A percentile compares a stretch with the other conserved stretches of the same genome.
These are phyloP conservation scores for Copromyces sp. DNA, from an alignment of 495 filamentous ascomycete genomes.

Conservation along the genomic window DNA sequence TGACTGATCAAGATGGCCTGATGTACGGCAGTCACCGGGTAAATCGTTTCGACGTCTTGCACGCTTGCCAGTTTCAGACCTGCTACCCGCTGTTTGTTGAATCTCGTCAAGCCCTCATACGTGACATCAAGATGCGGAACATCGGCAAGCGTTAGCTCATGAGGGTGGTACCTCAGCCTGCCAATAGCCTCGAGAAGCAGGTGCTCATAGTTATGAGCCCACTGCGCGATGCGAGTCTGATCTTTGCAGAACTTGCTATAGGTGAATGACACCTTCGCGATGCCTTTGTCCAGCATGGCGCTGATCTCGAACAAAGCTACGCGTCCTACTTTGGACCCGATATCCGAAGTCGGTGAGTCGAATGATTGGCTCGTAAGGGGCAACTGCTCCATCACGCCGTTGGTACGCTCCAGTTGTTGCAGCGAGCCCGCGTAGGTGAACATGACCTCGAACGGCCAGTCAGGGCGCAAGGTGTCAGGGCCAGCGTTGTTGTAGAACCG, in stretches of 20 bases:
- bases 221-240: slow-evolving; percentile 44
- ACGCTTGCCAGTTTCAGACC: slow-evolving; percentile 36
- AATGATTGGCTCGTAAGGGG: slow-evolving; percentile 31
- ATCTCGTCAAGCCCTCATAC: slow-evolving; percentile 43
- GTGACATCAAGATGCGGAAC: slow-evolving; percentile 54
- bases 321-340: slow-evolving; percentile 43
- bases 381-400: slow-evolving; percentile 50
- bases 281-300: slow-evolving; percentile 46
- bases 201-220: slow-evolving; percentile 50
- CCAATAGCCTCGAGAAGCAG: slow-evolving; percentile 42
- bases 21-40: slow-evolving; percentile 59
- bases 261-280: slow-evolving; percentile 52
- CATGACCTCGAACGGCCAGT: slow-evolving; percentile 57
- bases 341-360: slow-evolving; percentile 43
- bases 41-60: slow-evolving; percentile 41
- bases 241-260: slow-evolving; percentile 53
- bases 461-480: slow-evolving; percentile 33
- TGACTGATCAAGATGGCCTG: slow-evolving; percentile 56
- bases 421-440: slow-evolving; percentile 61
- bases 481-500: slow-evolving; percentile 38
- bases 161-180: slow-evolving; percentile 36
- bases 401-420: slow-evolving; percentile 51
- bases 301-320: slow-evolving; percentile 58
- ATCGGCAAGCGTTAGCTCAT: slow-evolving; percentile 48
- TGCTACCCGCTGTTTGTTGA: slow-evolving; percentile 41